These are phyloP conservation scores for Aspergillus fijiensis DNA, from an alignment of 2,329 filamentous ascomycete genomes.

Conservation along the genomic window DNA sequence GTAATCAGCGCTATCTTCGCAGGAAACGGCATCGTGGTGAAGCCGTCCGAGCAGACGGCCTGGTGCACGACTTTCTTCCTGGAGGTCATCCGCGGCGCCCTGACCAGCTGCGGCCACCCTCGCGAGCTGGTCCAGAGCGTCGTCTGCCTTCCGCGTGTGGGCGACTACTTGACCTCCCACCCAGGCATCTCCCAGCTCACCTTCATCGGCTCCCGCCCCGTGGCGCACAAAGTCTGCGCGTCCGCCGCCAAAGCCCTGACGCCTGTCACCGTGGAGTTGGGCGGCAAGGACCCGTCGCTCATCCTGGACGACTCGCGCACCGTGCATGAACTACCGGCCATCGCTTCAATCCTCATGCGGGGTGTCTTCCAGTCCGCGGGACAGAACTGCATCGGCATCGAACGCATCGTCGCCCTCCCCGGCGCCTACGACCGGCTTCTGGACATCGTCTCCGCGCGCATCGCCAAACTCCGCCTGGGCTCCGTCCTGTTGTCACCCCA, in stretches of 20 bases:
- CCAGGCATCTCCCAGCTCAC: conserved; percentile 83
- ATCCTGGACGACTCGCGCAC: conserved; percentile 74
- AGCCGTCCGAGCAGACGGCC: conserved; percentile 91
- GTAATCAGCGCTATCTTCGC: conserved; percentile 88
- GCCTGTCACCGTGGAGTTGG: conserved; percentile 85
- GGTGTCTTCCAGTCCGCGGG: conserved; percentile 93
- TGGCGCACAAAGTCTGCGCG: conserved; percentile 83
- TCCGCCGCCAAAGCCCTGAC: conserved; percentile 84
- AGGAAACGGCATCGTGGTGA: conserved; percentile 88
- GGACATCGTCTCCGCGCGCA: conserved; percentile 67
- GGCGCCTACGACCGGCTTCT: conserved; percentile 74
- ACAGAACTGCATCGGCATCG: conserved; percentile 97
- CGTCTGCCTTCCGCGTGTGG: conserved; percentile 82
- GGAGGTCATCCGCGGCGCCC: conserved; percentile 72
- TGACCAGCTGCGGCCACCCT: conserved; percentile 79
- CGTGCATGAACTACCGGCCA: conserved; percentile 60
- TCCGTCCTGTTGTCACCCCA: conserved; percentile 58
- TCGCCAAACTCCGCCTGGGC: conserved; percentile 73
- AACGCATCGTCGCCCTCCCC: conserved; percentile 81
- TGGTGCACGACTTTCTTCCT: conserved; percentile 88
- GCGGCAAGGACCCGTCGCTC: conserved; percentile 91
- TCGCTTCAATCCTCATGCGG: conserved; percentile 80
- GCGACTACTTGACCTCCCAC: conserved; percentile 80
- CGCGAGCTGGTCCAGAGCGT: conserved; percentile 79
- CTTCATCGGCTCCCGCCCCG: conserved; percentile 86